Percentiles rank a stretch among this genome's conserved stretches.
These are phyloP conservation scores for Leishmania guyanensis DNA, from an alignment of 208 protist genomes.

Conservation along the genomic window DNA sequence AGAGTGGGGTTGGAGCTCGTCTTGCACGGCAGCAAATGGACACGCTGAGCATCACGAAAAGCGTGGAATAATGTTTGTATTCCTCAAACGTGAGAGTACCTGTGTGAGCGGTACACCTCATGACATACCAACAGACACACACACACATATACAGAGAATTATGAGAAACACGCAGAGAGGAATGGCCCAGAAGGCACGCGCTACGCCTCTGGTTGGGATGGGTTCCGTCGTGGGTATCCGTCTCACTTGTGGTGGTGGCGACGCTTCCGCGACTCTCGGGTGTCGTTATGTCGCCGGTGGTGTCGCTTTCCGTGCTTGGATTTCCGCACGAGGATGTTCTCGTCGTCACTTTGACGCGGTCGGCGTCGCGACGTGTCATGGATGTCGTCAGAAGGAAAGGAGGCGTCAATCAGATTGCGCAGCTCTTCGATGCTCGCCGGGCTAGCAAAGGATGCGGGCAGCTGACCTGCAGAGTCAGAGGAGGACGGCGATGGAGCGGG, in stretches of 20 bases:
- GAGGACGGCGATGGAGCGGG: conserved; percentile 9
- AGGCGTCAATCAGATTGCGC: conserved; percentile 23
- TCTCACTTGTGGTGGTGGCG: conserved; percentile 10
- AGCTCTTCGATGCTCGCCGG: conserved; percentile 31
- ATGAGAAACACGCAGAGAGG: neutral
- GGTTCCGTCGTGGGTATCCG: neutral
- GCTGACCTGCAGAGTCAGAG: neutral
- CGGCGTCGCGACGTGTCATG: conserved; percentile 1
- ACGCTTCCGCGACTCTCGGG: neutral
- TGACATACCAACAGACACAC: neutral
- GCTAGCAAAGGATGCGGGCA: neutral
- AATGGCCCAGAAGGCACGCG: neutral
- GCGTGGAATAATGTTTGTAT: neutral
- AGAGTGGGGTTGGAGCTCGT: too few species aligned
- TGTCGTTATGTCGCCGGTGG: neutral
- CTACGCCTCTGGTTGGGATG: neutral
- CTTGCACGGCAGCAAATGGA: too few species aligned
- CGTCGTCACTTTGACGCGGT: neutral
- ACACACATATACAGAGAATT: neutral
- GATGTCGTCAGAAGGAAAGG: conserved; percentile 1
- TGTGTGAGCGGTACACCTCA: neutral
- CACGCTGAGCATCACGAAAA: too few species aligned
- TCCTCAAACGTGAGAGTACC: neutral
- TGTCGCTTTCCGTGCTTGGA: conserved; percentile 8
- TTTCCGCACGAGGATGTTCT: conserved; percentile 10